These are phyloP conservation scores for Phytopythium chamaehyphon DNA, from an alignment of 352 stramenopile genomes.

Conservation along the genomic window DNA sequence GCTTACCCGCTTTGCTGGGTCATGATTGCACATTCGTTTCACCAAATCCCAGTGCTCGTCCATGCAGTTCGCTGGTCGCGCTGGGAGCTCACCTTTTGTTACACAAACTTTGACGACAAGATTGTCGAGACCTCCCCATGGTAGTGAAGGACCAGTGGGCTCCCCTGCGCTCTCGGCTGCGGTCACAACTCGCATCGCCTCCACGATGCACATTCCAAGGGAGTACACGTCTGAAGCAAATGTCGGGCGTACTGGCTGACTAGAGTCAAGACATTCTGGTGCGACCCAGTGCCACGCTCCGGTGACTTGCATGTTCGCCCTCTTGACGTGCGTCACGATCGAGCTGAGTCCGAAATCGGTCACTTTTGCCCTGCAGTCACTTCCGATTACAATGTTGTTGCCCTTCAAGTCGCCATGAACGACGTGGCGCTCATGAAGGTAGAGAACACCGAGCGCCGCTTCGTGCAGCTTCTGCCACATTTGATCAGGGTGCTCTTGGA, in stretches of 20 bases:
- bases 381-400: conserved; percentile 30
- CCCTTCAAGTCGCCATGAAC: conserved; percentile 35
- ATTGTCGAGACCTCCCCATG: not conserved
- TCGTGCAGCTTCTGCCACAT: conserved; percentile 21
- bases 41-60: not conserved
- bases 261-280: conserved; percentile 8
- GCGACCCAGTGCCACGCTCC: conserved; percentile 17
- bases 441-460: conserved; percentile 23
- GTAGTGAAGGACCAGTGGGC: not conserved
- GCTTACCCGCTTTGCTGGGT: not conserved
- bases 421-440: conserved; percentile 22
- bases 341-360: conserved; percentile 25
- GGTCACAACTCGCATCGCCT: conserved; percentile 4
- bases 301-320: conserved; percentile 10
- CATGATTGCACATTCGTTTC: not conserved
- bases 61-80: not conserved
- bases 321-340: not conserved
- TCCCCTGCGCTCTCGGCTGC: not conserved
- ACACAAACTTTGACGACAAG: conserved; percentile 1
- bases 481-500: conserved; percentile 15
- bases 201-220: conserved; percentile 13
- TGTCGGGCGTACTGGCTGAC: not conserved
- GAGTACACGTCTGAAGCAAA: conserved; percentile 18
- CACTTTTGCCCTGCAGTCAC: conserved; percentile 22
- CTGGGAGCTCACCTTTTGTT: not conserved